A percentile compares a stretch with the other conserved stretches of the same genome.
phyloP scores from a whole-genome alignment of 768 basidiomycete genomes.

The Mrakia blollopis region DNA sequence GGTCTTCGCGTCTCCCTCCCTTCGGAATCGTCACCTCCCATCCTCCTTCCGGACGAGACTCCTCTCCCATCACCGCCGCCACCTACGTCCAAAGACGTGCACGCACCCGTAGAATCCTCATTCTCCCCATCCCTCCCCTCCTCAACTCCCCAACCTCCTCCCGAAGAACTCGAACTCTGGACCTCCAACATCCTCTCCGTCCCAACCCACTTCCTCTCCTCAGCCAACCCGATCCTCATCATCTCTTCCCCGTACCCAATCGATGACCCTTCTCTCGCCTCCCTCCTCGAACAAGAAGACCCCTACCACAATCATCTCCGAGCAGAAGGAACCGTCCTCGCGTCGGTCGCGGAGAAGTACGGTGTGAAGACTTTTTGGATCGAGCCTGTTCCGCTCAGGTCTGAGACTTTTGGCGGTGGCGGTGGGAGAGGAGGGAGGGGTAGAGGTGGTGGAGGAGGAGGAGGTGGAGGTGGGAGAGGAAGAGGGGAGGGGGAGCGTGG shows the following conservation, averaged over 20 bases:
- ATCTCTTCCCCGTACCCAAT: not conserved
- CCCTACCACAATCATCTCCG: slow-evolving; percentile 16
- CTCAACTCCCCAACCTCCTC: not conserved
- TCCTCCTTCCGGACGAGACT: not conserved
- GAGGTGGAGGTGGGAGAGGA: not conserved
- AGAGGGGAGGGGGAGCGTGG: not conserved
- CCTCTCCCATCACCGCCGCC: not conserved
- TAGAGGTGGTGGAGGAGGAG: not conserved
- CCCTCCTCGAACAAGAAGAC: not conserved
- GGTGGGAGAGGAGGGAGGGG: not conserved
- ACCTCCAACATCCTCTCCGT: slow-evolving; percentile 7
- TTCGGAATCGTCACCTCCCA: not conserved
- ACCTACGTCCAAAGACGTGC: not conserved
- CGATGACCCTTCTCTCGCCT: not conserved
- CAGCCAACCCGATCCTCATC: not conserved
- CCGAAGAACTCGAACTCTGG: not conserved
- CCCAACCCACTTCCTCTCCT: not conserved
- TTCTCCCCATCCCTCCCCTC: not conserved
- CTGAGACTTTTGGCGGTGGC: not conserved
- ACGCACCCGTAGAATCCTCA: not conserved
- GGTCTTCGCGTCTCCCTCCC: slow-evolving; percentile 13
- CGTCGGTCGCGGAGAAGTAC: not conserved
- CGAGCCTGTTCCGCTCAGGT: not conserved
- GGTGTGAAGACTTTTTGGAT: slow-evolving; percentile 9
- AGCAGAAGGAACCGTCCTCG: slow-evolving; percentile 4